A percentile compares a stretch with the other conserved stretches of the same genome.
Conservation (phyloP, 2,329 filamentous ascomycete species). For the Penicillium sp. region DNA sequence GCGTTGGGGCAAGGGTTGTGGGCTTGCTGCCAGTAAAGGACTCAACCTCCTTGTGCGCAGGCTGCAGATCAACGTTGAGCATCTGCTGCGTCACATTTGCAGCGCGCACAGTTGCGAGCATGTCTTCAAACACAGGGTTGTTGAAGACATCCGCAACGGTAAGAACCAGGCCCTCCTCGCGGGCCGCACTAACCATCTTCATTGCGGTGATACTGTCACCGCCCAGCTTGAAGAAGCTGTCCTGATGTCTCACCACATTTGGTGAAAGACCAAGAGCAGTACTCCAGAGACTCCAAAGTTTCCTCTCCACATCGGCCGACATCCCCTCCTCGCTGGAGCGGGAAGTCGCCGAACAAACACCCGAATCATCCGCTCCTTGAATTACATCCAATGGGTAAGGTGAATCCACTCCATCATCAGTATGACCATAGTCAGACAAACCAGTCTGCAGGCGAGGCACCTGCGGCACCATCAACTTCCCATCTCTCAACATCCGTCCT, state of each 20-base stretch:
- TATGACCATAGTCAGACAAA: constrained; percentile 14
- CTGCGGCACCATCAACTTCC: constrained; percentile 24
- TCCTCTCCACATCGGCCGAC: constrained; percentile 32
- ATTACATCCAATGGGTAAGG: constrained; percentile 16
- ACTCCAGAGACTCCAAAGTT: constrained; percentile 41
- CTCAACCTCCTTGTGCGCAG: constrained; percentile 15
- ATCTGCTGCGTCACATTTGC: constrained; percentile 25
- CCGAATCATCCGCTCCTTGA: constrained; percentile 22
- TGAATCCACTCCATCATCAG: constrained; percentile 18
- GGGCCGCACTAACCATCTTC: constrained; percentile 42
- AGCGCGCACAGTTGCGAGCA: constrained; percentile 33
- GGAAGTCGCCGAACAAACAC: constrained; percentile 28
- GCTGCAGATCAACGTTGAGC: constrained; percentile 22
- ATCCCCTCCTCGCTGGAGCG: constrained; percentile 31
- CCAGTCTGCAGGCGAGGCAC: constrained; percentile 8
- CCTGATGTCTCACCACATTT: constrained; percentile 33
- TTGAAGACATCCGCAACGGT: constrained; percentile 47
- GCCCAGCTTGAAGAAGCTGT: constrained; percentile 45
- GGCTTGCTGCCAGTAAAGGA: constrained; percentile 17
- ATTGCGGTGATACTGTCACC: constrained; percentile 45
- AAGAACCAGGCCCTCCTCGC: constrained; percentile 40
- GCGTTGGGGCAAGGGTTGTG: constrained; percentile 13
- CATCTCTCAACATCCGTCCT: constrained; percentile 32
- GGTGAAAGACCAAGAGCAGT: constrained; percentile 35
- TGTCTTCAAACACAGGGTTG: constrained; percentile 42